Percentiles rank a stretch among this genome's conserved stretches.
These are phyloP conservation scores for Auriscalpium microsporum DNA, from an alignment of 768 basidiomycete species.

Conservation along the genomic window DNA sequence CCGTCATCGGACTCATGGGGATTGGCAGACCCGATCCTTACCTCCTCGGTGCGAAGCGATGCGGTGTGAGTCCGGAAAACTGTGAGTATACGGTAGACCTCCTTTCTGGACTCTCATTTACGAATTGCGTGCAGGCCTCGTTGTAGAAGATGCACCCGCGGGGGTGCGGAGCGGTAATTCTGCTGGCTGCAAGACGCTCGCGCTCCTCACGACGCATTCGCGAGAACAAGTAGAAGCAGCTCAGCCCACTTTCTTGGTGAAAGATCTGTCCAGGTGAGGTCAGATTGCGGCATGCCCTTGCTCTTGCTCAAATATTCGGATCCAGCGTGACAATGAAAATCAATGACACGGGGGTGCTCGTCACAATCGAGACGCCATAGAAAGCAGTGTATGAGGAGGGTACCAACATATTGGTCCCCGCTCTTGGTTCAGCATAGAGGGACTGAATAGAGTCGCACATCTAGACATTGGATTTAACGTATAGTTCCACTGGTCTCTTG, in stretches of 20 bases:
- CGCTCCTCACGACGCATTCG: constrained; percentile 72
- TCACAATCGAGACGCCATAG: constrained; percentile 3
- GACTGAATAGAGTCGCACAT: too few relatives aligned
- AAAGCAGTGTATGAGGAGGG: not conserved
- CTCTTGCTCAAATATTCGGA: not conserved
- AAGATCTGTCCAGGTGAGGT: constrained; percentile 59
- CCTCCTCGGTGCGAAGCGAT: constrained; percentile 70
- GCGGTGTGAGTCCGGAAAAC: constrained; percentile 52
- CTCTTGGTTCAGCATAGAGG: too few relatives aligned
- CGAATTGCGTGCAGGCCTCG: constrained; percentile 44
- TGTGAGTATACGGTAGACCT: constrained; percentile 30
- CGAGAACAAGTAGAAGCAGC: constrained; percentile 58
- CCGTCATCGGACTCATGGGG: not conserved
- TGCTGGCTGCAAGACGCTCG: constrained; percentile 81
- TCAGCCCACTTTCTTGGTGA: constrained; percentile 58
- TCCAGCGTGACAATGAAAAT: constrained; percentile 25
- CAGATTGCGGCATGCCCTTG: too few relatives aligned
- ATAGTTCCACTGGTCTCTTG: constrained; percentile 14
- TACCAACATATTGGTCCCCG: too few relatives aligned
- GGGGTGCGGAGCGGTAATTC: constrained; percentile 73
- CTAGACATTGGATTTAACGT: constrained; percentile 2
- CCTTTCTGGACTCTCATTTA: not conserved
- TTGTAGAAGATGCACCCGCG: constrained; percentile 87
- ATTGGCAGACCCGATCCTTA: constrained; percentile 75
- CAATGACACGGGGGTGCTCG: constrained; percentile 23